Base-by-base conservation (phyloP, 768 basidiomycete species). In the Cystofilobasidium capitatum region DNA sequence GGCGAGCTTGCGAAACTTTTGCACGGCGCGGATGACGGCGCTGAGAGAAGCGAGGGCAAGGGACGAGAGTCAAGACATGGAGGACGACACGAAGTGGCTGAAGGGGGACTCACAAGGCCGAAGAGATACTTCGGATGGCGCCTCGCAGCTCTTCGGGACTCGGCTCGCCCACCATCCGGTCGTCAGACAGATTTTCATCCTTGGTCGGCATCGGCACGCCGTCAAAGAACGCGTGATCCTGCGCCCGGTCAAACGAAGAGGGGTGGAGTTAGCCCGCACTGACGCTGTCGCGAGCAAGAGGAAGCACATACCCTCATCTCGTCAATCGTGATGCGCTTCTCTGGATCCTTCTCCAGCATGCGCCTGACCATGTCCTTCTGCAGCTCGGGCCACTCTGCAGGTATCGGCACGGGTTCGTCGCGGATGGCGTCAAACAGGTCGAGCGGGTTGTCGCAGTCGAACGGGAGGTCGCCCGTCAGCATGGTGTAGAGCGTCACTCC, bases 401-500 rank as follows among this genome's bases (percentile, higher is more conserved):
- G 76, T 9, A 76, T 63, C 31, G 51, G 58, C 14, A 74, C 73
- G 26, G 75, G 76, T 47, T 16, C 58, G n/a, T 35, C 24, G 12
- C 20, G 37, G 60, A 78, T 76, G 29, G 74, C 72, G 9, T 77
- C 72, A 63, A 73, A 76, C 16, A 78, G 71, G 33, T 77, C 76
- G 29, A 77, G 64, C 0, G 76, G 75, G 35, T 74, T 75, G 5
- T 73, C 73, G 1, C 72, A 70, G 42, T 73, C 74, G 62, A 76
- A 78, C 0, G 77, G 77, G 26, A 78, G 68, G 33, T 59, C 54
- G 1, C 76, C 77, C 0, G 75, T 71, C 20, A 77, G 65, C 75
- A 78, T 75, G 71, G 76, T 76, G 66, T 76, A 78, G 1, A 78
- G 71, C 6, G 76, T 76, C 9, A 78, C 75, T n/a, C 77, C 77